Evolutionary conservation across 352 stramenopile species (phyloP).

Genomic region (Pythium phragmitis): DNA sequence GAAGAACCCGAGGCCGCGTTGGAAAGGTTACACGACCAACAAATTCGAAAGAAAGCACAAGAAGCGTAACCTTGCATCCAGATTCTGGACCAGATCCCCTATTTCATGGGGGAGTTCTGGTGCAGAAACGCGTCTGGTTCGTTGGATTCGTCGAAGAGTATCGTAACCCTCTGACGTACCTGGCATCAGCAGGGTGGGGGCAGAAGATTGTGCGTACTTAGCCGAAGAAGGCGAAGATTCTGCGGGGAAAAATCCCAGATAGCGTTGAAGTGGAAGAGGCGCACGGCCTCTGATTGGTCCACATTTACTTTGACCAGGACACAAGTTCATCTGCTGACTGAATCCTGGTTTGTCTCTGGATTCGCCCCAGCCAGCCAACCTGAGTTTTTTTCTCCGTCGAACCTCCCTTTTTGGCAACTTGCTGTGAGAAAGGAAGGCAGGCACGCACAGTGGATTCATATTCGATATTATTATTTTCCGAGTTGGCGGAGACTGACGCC

Average conservation of each 20-base stretch:
- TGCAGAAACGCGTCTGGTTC: background rate
- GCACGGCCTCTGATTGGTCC: conserved; percentile 6
- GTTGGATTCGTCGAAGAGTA: background rate
- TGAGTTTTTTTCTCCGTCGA: background rate
- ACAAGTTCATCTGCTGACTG: no score
- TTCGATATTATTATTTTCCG: no score
- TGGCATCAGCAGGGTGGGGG: no score
- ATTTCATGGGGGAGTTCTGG: background rate
- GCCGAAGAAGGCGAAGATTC: conserved; percentile 3
- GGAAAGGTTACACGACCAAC: conserved; percentile 9
- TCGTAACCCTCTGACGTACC: conserved; percentile 13
- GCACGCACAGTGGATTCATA: no score
- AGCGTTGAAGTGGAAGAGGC: conserved; percentile 12
- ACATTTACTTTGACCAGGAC: background rate
- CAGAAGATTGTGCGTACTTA: conserved; percentile 10
- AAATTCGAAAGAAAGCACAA: conserved; percentile 11
- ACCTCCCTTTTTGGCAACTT: no score
- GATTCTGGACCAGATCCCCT: background rate
- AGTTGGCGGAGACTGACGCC: no score
- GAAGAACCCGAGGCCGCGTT: background rate
- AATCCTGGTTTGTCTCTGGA: no score
- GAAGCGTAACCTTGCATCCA: conserved; percentile 8
- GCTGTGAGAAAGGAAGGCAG: no score
- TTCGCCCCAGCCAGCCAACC: background rate
- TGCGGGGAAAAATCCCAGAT: conserved; percentile 4